Conservation (phyloP, 2,329 filamentous ascomycete genomes). For the Sclerotinia spermophila region DNA sequence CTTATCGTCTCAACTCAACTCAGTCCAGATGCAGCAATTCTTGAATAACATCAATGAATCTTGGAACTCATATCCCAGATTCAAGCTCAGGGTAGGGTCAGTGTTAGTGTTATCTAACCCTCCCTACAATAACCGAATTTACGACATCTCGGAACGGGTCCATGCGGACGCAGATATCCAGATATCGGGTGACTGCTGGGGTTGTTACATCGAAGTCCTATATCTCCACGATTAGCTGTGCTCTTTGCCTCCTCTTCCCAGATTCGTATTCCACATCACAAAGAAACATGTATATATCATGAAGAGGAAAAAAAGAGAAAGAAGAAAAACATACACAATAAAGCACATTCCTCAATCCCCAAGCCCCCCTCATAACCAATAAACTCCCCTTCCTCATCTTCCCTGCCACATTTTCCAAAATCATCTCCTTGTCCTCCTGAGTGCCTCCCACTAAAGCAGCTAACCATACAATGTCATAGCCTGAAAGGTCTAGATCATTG, state of each 20-base stretch:
- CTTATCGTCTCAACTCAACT: not conserved
- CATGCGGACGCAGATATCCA: conserved; percentile 44
- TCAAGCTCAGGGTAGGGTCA: not conserved
- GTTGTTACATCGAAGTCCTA: conserved; percentile 42
- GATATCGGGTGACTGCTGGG: conserved; percentile 33
- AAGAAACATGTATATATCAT: not conserved
- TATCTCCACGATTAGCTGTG: not conserved
- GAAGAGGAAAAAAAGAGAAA: not conserved
- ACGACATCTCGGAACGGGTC: conserved; percentile 49
- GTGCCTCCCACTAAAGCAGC: conserved; percentile 48
- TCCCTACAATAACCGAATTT: conserved; percentile 46
- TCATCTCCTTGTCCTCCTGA: conserved; percentile 42
- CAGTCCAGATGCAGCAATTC: not conserved
- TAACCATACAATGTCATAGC: conserved; percentile 47
- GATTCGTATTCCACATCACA: not conserved
- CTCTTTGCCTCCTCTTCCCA: not conserved
- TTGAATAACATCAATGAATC: not conserved
- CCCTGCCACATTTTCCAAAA: conserved; percentile 39
- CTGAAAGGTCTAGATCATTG: conserved; percentile 29
- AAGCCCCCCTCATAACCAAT: conserved; percentile 46
- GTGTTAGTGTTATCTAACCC: conserved; percentile 21
- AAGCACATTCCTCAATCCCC: conserved; percentile 44
- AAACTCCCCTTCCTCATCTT: conserved; percentile 44
- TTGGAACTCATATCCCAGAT: not conserved
- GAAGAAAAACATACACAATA: conserved; percentile 43